Evolutionary conservation across 2,329 filamentous ascomycete species (phyloP).

Genomic region (Penicillium griseofulvum): DNA sequence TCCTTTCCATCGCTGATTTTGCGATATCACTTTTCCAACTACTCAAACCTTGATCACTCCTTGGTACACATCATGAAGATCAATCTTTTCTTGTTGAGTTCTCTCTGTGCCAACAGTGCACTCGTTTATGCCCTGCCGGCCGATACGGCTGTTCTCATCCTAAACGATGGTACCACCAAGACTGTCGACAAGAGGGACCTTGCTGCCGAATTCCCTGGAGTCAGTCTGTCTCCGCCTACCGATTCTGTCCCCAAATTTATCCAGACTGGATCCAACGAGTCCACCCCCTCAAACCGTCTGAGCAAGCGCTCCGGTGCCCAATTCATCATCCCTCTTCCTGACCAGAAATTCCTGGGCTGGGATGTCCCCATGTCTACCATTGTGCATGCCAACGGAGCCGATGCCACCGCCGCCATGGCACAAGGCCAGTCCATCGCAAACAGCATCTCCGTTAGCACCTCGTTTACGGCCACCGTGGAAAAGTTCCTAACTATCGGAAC

Average conservation of each 20-base stretch:
- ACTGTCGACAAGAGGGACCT: not conserved
- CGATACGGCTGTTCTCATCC: not conserved
- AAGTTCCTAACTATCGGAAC: not conserved
- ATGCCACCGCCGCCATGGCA: not conserved
- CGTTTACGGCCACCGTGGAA: not conserved
- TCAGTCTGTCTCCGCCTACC: not conserved
- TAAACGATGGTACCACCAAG: not conserved
- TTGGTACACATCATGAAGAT: not conserved
- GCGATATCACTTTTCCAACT: not conserved
- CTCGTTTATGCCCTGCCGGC: not conserved
- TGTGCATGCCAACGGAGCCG: not conserved
- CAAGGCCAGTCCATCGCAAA: not conserved
- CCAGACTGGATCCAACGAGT: not conserved
- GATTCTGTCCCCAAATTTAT: not conserved
- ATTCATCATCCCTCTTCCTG: not conserved
- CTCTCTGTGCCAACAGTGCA: not conserved
- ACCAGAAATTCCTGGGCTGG: not conserved
- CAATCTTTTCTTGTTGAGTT: not conserved
- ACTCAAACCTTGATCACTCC: not conserved
- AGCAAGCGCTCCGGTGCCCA: not conserved
- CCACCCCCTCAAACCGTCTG: not conserved
- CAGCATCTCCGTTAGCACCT: not conserved
- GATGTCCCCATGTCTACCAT: not conserved
- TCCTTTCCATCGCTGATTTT: not conserved
- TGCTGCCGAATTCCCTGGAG: not conserved